These are phyloP conservation scores for Artemisia annua DNA, from an alignment of 129 eudicot species.

Conservation along the genomic window DNA sequence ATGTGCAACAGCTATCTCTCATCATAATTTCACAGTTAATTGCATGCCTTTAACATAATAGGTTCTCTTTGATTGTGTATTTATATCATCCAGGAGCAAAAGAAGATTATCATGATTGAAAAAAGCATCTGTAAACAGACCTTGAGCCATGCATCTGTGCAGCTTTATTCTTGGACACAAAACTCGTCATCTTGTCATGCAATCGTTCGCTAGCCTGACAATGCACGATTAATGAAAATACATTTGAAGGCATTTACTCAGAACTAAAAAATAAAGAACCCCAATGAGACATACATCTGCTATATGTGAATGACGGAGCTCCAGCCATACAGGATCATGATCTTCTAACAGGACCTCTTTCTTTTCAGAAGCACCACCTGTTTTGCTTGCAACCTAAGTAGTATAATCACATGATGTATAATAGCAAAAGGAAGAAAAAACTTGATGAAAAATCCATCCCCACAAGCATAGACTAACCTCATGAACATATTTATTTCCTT, in stretches of 20 bases:
- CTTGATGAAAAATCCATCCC: conserved; percentile 5
- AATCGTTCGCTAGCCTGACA: conserved; percentile 92
- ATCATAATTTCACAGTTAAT: neutral
- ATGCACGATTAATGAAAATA: conserved; percentile 31
- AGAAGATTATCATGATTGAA: neutral
- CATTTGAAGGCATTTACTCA: conserved; percentile 6
- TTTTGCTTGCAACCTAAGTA: conserved; percentile 80
- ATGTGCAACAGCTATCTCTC: conserved; percentile 6
- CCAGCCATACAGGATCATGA: conserved; percentile 95
- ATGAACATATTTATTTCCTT: conserved; percentile 89
- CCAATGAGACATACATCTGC: conserved; percentile 72
- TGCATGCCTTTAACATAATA: conserved; percentile 10
- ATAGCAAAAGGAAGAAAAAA: conserved; percentile 27
- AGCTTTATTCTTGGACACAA: conserved; percentile 85
- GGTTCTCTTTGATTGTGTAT: conserved; percentile 16
- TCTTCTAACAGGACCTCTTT: conserved; percentile 96
- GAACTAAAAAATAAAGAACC: neutral
- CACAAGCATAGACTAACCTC: conserved; percentile 57
- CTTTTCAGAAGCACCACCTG: conserved; percentile 82
- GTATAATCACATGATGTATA: conserved; percentile 37
- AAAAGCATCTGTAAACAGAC: conserved; percentile 38
- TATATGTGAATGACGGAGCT: conserved; percentile 97
- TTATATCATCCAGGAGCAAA: neutral
- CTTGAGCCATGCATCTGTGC: conserved; percentile 90
- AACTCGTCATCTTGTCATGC: conserved; percentile 92